phyloP scores from a whole-genome alignment of 768 basidiomycete species.

The Panaeolus cyanescens region DNA sequence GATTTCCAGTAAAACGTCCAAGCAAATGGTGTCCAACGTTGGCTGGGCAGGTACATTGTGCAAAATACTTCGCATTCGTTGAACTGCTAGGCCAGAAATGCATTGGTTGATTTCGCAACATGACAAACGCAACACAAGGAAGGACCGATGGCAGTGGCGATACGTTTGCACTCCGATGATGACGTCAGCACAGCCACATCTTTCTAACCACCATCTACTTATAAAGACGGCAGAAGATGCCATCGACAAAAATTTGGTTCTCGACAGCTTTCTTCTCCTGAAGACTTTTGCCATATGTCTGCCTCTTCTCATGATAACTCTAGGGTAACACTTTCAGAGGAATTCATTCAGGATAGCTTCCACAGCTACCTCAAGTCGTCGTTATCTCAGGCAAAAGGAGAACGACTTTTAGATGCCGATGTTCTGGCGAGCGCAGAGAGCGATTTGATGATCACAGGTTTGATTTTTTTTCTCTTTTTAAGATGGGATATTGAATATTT shows the following conservation, averaged over 20 bases:
- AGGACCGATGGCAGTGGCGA: not conserved
- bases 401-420: slow-evolving; percentile 71
- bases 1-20: too few species aligned
- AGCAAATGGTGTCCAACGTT: too few species aligned
- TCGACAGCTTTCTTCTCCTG: not conserved
- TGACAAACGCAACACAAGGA: too few species aligned
- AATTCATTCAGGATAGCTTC: slow-evolving; percentile 74
- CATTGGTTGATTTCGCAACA: too few species aligned
- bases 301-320: not conserved
- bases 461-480: not conserved
- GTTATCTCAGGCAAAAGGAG: slow-evolving; percentile 74
- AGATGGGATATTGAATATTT: not conserved
- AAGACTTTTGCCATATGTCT: not conserved
- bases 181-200: not conserved
- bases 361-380: slow-evolving; percentile 83
- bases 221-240: not conserved
- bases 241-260: not conserved
- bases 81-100: too few species aligned
- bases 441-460: slow-evolving; percentile 87
- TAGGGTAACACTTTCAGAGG: slow-evolving; percentile 51
- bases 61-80: too few species aligned
- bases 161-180: not conserved
- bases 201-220: slow-evolving; percentile 1
- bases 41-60: too few species aligned
- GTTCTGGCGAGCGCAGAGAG: slow-evolving; percentile 76